Evolutionary conservation across 768 basidiomycete genomes (phyloP).

Genomic region (Trametes coccinea): DNA sequence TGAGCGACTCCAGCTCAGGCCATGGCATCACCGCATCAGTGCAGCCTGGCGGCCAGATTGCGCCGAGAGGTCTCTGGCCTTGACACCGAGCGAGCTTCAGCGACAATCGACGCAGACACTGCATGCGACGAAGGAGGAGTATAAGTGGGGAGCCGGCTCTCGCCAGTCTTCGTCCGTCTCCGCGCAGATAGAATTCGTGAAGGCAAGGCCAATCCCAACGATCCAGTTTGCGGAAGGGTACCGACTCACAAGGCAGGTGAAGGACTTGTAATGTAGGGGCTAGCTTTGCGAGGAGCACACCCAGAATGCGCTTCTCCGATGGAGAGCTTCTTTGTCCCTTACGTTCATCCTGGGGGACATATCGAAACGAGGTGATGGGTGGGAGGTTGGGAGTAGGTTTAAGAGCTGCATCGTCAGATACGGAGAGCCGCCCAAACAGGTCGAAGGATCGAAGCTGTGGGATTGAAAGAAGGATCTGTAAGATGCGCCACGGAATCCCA

Average conservation of each 20-base stretch:
- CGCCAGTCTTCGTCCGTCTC: neutral
- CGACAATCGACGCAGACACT: neutral
- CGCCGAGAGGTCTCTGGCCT: neutral
- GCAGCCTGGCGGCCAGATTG: neutral
- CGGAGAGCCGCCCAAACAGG: too few species aligned
- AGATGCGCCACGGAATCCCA: too few species aligned
- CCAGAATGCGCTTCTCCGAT: constrained; percentile 4
- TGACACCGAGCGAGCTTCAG: too few species aligned
- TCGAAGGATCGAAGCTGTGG: too few species aligned
- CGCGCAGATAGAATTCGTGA: neutral
- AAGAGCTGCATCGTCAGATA: too few species aligned
- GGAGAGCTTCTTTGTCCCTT: constrained; percentile 24
- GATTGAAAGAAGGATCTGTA: too few species aligned
- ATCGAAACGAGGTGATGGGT: too few species aligned
- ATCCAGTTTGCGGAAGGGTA: neutral
- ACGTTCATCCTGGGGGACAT: too few species aligned
- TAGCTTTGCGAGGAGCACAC: neutral
- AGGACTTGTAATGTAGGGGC: neutral
- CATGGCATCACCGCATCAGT: neutral
- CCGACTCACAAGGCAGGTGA: neutral
- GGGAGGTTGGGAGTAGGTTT: too few species aligned
- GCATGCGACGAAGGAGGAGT: neutral
- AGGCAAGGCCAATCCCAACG: neutral
- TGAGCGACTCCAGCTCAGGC: neutral
- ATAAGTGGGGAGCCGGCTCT: neutral